Conservation (phyloP, 2,329 filamentous ascomycete species). For the Aspergillus awamori region DNA sequence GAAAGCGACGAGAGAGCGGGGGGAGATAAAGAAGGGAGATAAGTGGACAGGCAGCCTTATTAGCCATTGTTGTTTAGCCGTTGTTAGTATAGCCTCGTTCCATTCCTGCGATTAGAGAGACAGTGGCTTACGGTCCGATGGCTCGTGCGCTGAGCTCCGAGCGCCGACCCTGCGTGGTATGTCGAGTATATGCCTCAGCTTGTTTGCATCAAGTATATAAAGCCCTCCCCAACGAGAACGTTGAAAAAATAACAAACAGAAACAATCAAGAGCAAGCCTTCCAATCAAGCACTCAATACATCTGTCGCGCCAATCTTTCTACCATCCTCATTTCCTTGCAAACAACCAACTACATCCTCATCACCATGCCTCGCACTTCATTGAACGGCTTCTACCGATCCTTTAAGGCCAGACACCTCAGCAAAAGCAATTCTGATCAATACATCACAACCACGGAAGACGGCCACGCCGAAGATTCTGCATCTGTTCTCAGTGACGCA, state of each 20-base stretch:
- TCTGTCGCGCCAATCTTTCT: too few species aligned
- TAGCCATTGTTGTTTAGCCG: background rate
- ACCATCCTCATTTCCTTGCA: too few species aligned
- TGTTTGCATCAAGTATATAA: background rate
- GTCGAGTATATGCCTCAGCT: too few species aligned
- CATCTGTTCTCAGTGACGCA: constrained; percentile 5
- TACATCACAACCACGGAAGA: background rate
- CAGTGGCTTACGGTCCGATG: background rate
- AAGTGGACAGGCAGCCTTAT: background rate
- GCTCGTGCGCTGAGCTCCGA: constrained; percentile 5
- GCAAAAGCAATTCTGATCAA: background rate
- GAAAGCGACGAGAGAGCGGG: background rate
- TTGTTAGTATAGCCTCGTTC: background rate
- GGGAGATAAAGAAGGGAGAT: background rate
- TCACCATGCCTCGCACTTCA: background rate
- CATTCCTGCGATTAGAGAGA: background rate
- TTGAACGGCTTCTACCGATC: constrained; percentile 1
- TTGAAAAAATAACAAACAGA: background rate
- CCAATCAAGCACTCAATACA: background rate
- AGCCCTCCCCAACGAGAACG: background rate
- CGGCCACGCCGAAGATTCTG: background rate
- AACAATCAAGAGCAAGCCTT: background rate
- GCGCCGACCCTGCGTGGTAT: background rate
- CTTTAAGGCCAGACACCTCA: background rate
- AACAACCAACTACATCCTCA: background rate